Evolutionary conservation across 345 rosid genomes (phyloP).

Genomic region (Gossypium arboreum): DNA sequence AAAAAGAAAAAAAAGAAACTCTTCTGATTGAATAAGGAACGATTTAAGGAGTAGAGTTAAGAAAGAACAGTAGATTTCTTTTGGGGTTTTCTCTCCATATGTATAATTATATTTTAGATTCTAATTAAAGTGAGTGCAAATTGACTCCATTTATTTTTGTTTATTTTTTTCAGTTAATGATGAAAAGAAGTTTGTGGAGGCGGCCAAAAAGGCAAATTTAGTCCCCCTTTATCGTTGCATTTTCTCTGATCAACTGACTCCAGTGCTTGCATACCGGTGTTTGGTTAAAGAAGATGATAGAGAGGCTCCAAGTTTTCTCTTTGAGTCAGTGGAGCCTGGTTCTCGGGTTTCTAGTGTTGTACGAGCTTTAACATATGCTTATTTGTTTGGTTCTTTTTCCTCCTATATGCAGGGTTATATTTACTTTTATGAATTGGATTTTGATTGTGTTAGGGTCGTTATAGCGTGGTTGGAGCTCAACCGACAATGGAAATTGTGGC

Average conservation of each 20-base stretch:
- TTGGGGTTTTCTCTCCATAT: conserved; percentile 7
- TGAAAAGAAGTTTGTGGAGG: conserved; percentile 47
- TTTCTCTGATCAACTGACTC: conserved; percentile 88
- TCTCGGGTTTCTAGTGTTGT: conserved; percentile 54
- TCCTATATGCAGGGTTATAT: not conserved
- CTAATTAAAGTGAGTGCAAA: not conserved
- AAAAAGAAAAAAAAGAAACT: not conserved
- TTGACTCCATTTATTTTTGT: not conserved
- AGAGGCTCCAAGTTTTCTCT: conserved; percentile 87
- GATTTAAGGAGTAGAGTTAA: not conserved
- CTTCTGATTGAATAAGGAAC: not conserved
- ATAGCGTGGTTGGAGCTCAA: conserved; percentile 80
- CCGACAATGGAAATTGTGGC: conserved; percentile 77
- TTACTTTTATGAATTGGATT: conserved; percentile 7
- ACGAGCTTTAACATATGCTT: conserved; percentile 18
- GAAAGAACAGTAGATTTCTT: not conserved
- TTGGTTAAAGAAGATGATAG: conserved; percentile 77
- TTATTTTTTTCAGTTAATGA: conserved; percentile 37
- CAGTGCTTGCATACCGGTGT: conserved; percentile 83
- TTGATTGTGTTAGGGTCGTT: conserved; percentile 53
- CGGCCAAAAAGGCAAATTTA: conserved; percentile 54
- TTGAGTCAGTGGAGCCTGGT: conserved; percentile 80
- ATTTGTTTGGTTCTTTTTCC: not conserved
- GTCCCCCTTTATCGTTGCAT: conserved; percentile 68
- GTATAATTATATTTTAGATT: not conserved